phyloP scores from a whole-genome alignment of 352 stramenopile species.

The Phytophthora fragariaefolia region DNA sequence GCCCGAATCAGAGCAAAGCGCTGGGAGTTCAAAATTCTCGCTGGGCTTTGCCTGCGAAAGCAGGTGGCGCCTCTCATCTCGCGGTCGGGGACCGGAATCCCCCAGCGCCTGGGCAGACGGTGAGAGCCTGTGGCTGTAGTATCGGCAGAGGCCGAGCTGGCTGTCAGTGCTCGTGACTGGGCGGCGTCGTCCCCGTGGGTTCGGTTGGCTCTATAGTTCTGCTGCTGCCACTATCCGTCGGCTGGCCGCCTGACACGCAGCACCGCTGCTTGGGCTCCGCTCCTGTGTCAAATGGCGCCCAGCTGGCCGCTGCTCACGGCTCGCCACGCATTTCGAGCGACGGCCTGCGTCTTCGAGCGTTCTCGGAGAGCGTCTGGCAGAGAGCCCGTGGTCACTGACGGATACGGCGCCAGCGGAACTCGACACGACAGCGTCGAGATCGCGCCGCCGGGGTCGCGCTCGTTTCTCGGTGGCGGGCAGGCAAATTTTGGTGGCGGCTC shows the following conservation, averaged over 20 bases:
- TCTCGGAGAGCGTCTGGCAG: conserved; percentile 34
- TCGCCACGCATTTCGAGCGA: conserved; percentile 33
- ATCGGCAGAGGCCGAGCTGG: conserved; percentile 18
- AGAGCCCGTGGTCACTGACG: neutral
- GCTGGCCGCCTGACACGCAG: conserved; percentile 6
- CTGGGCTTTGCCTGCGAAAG: conserved; percentile 33
- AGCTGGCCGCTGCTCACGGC: conserved; percentile 20
- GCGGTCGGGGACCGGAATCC: conserved; percentile 7
- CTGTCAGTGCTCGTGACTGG: conserved; percentile 8
- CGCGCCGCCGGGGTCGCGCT: neutral
- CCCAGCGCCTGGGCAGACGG: conserved; percentile 28
- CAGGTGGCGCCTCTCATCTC: conserved; percentile 19
- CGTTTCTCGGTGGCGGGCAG: conserved; percentile 8
- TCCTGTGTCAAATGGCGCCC: conserved; percentile 28
- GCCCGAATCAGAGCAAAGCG: conserved; percentile 22
- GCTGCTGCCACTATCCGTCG: conserved; percentile 27
- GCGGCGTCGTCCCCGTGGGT: conserved; percentile 11
- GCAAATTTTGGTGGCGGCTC: conserved; percentile 36
- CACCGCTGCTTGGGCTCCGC: conserved; percentile 12
- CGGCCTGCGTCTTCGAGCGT: conserved; percentile 24
- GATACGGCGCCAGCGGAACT: conserved; percentile 18
- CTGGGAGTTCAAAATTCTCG: conserved; percentile 29
- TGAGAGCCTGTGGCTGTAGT: conserved; percentile 18
- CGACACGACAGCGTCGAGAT: conserved; percentile 20
- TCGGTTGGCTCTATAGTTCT: conserved; percentile 30